phyloP scores from a whole-genome alignment of 441 rosid genomes.

The Arabidopsis hybrid region DNA sequence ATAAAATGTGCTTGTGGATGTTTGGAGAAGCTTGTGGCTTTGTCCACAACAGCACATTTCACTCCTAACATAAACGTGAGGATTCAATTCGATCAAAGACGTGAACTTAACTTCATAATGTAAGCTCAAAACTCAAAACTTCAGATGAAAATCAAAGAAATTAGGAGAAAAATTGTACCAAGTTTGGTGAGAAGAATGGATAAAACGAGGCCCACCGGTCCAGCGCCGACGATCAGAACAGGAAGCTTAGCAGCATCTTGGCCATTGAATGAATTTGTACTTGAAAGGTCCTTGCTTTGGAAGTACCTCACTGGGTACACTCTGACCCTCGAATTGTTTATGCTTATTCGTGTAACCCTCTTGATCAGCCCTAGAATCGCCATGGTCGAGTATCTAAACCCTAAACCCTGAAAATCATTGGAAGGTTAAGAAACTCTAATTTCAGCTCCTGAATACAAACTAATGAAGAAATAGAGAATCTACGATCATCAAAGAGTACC shows the following conservation, averaged over 20 bases:
- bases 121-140: conserved; percentile 6
- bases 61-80: conserved; percentile 59
- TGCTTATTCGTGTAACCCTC: conserved; percentile 48
- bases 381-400: conserved; percentile 46
- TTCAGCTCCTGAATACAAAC: conserved; percentile 4
- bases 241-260: conserved; percentile 63
- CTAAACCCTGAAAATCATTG: background rate
- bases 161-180: conserved; percentile 48
- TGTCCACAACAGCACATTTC: conserved; percentile 81
- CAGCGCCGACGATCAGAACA: conserved; percentile 92
- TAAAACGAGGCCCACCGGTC: conserved; percentile 96
- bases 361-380: conserved; percentile 56
- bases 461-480: conserved; percentile 10
- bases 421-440: background rate
- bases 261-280: conserved; percentile 28
- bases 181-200: conserved; percentile 82
- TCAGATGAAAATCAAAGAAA: background rate
- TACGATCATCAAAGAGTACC: background rate
- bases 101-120: background rate
- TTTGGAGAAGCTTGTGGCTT: conserved; percentile 65
- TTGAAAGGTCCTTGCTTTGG: conserved; percentile 53
- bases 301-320: conserved; percentile 39
- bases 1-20: conserved; percentile 99
- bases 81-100: conserved; percentile 10
- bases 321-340: conserved; percentile 48